These are phyloP conservation scores for Nannochloropsis gaditana DNA, from an alignment of 108 stramenopile genomes.

Conservation along the genomic window DNA sequence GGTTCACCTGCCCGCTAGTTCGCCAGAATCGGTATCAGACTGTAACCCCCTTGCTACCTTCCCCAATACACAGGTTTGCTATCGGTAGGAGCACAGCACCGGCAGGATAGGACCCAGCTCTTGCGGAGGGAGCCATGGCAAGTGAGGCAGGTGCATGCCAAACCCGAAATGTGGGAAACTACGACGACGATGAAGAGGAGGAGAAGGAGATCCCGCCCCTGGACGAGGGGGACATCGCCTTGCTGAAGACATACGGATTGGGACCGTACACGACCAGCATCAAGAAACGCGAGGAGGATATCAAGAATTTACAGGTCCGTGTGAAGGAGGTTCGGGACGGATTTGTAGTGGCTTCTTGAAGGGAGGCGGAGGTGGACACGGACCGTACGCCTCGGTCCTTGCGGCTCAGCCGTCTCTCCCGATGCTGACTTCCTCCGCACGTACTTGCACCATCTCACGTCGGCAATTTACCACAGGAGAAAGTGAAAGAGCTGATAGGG, in stretches of 20 bases:
- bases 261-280: slow-evolving; percentile 88
- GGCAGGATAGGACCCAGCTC: too few species aligned
- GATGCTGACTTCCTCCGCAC: too few species aligned
- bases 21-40: too few species aligned
- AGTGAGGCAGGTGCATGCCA: slow-evolving; percentile 43
- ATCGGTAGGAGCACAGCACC: too few species aligned
- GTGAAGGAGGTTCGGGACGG: neutral
- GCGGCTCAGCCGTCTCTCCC: too few species aligned
- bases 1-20: too few species aligned
- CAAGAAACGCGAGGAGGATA: slow-evolving; percentile 90
- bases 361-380: too few species aligned
- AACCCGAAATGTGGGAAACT: slow-evolving; percentile 38
- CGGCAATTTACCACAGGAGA: slow-evolving; percentile 73
- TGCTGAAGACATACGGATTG: slow-evolving; percentile 92
- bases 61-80: too few species aligned
- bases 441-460: too few species aligned
- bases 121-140: slow-evolving; percentile 19
- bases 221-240: slow-evolving; percentile 93
- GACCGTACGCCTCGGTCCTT: too few species aligned
- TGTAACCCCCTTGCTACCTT: too few species aligned
- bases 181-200: slow-evolving; percentile 60
- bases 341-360: too few species aligned
- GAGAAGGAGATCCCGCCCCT: slow-evolving; percentile 82
- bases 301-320: slow-evolving; percentile 64
- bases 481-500: slow-evolving; percentile 95